Evolutionary conservation across 2,329 filamentous ascomycete species (phyloP), one percentile per base, ranked within the genome.

Genomic region (Aspergillus fructus): DNA sequence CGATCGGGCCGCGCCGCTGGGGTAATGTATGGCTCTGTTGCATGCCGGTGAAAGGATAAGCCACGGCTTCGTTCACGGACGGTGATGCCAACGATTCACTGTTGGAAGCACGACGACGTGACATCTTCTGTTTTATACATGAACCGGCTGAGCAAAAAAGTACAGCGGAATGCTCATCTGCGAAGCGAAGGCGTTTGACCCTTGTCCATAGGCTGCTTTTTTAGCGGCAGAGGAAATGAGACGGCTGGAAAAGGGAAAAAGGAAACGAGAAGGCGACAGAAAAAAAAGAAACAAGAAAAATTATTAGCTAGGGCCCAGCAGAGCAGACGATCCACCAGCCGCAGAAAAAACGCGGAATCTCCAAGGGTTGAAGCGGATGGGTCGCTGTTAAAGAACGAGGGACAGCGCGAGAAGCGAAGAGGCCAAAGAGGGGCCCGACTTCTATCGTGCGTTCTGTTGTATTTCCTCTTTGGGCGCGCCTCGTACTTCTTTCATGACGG

Each of bases 21-120:
- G 63, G 63, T 49, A 58, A 60, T 27, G 59, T 58, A 50, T 62
- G 57, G 34, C 60, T 58, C 51, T 65, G 62, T 41, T 68, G 64
- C 55, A 63, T 63, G 54, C 62, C 61, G 59, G 64, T 64, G 58
- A 68, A 73, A 2, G 72, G 69, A 63, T 75, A 73, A 37, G 73
- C 71, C 58, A 68, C 48, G 9, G 69, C 66, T 55, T 72, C 70
- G 52, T 73, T 74, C 62, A 71, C 64, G 55, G 69, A 64, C 39
- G 62, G 61, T 52, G 63, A 55, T 43, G 65, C 59, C 56, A 66
- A 46, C 56, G 66, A 61, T 64, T 74, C 73, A 62, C 68, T 74
- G 62, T 75, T 67, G 24, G 73, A 73, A 24, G 69, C 66, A 65
- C 71, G 67, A 48, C 71, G 73, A 64, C 71, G 71, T 66, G 72